phyloP scores from a whole-genome alignment of 352 stramenopile genomes.

The Pilasporangium apinafurcum region DNA sequence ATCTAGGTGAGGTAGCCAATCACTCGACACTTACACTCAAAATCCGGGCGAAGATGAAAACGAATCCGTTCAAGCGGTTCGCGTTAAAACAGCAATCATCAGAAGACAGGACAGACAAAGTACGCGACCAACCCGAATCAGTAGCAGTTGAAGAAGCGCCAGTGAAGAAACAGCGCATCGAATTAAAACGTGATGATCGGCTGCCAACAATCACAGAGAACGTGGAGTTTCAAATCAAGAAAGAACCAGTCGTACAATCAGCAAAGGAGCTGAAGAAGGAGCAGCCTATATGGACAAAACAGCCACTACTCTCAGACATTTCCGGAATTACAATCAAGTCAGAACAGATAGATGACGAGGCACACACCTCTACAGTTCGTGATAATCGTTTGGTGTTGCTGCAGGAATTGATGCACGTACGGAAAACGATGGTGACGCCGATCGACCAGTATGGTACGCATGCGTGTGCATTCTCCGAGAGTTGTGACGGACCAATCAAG shows the following conservation, averaged over 20 bases:
- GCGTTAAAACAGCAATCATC: conserved; percentile 14
- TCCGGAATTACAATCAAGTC: conserved; percentile 7
- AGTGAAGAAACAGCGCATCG: too few relatives aligned
- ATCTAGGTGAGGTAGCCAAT: too few relatives aligned
- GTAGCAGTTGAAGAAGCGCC: too few relatives aligned
- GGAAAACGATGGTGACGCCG: conserved; percentile 27
- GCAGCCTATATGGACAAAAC: not conserved
- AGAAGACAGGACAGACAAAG: not conserved
- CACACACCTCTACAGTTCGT: not conserved
- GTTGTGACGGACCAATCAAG: conserved; percentile 4
- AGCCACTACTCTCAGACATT: conserved; percentile 8
- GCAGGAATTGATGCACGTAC: conserved; percentile 21
- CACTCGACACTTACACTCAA: too few relatives aligned
- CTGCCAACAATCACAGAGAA: not conserved
- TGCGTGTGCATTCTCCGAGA: conserved; percentile 28
- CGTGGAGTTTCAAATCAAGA: not conserved
- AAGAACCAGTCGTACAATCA: not conserved
- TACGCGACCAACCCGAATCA: not conserved
- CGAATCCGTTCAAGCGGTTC: conserved; percentile 68
- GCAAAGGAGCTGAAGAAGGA: not conserved
- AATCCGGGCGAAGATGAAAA: too few relatives aligned
- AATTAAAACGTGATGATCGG: too few relatives aligned
- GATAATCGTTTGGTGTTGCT: conserved; percentile 31
- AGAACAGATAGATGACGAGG: not conserved
- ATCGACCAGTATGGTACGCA: conserved; percentile 72